Conservation (phyloP, 306 rosid genomes). For the Prunus davidiana region DNA sequence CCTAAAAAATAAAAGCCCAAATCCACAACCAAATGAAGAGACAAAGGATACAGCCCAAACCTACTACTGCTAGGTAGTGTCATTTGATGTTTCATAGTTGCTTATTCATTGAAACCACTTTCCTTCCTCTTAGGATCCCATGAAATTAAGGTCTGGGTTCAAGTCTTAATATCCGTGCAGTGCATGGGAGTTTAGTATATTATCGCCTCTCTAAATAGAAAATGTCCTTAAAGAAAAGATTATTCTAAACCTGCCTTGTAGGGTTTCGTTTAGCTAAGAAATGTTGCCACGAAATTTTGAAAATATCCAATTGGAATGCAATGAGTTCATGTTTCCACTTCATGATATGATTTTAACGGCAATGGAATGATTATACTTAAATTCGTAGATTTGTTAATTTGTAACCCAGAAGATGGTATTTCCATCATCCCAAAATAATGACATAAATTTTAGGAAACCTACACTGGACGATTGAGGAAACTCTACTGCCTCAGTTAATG, state of each 20-base stretch:
- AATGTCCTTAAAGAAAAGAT: background rate
- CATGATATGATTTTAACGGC: background rate
- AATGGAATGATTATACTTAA: background rate
- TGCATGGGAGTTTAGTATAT: no score
- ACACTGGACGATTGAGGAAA: background rate
- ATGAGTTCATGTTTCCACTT: conserved; percentile 2
- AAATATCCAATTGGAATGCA: background rate
- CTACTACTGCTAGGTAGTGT: background rate
- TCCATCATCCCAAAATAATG: background rate
- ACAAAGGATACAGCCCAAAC: background rate
- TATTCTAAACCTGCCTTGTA: background rate
- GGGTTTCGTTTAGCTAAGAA: background rate
- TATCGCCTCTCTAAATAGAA: accelerated
- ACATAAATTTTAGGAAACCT: background rate
- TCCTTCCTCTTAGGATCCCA: no score
- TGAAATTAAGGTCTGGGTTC: no score
- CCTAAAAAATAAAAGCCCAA: background rate
- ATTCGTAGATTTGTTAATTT: background rate
- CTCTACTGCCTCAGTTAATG: background rate
- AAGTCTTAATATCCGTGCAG: no score
- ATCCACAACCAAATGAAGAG: background rate
- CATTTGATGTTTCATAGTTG: no score
- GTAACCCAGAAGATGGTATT: background rate
- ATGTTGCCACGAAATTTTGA: background rate
- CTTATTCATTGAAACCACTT: no score